Evolutionary conservation across 352 stramenopile genomes (phyloP).

Genomic region (Phytophthora kernoviae): DNA sequence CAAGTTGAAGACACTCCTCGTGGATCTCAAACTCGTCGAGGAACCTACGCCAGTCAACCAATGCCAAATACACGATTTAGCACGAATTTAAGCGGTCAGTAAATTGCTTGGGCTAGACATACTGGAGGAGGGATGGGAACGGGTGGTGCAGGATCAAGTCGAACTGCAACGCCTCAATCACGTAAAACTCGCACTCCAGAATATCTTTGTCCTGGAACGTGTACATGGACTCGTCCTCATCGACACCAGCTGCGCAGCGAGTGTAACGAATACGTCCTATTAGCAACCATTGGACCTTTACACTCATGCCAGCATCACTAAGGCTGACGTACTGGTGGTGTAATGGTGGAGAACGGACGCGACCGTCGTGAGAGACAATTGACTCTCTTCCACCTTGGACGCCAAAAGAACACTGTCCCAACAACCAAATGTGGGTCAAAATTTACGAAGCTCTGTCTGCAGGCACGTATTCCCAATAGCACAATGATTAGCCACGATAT

Average conservation of each 20-base stretch:
- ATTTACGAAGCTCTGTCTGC: constrained; percentile 90
- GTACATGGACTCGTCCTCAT: constrained; percentile 89
- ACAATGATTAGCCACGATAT: background rate
- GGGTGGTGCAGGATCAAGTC: constrained; percentile 89
- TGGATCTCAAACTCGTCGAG: constrained; percentile 87
- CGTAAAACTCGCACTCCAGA: constrained; percentile 91
- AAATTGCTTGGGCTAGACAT: constrained; percentile 14
- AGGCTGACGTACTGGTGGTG: constrained; percentile 66
- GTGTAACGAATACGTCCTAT: constrained; percentile 1
- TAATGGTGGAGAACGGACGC: constrained; percentile 86
- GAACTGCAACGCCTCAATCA: constrained; percentile 87
- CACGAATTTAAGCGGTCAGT: background rate
- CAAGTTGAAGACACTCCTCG: constrained; percentile 85
- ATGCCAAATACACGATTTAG: background rate
- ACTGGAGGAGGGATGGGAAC: constrained; percentile 85
- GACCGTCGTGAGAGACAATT: constrained; percentile 79
- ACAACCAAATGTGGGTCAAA: constrained; percentile 89
- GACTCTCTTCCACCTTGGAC: constrained; percentile 89
- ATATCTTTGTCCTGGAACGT: constrained; percentile 91
- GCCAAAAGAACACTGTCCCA: constrained; percentile 87
- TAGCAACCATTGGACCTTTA: constrained; percentile 2
- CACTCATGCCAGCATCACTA: background rate
- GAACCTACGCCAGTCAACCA: constrained; percentile 43
- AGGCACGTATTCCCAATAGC: constrained; percentile 3
- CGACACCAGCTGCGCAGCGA: constrained; percentile 57